A percentile compares a stretch with the other conserved stretches of the same genome.
Conservation (phyloP, 140 eudicot species). For the Erigeron philadelphicus region DNA sequence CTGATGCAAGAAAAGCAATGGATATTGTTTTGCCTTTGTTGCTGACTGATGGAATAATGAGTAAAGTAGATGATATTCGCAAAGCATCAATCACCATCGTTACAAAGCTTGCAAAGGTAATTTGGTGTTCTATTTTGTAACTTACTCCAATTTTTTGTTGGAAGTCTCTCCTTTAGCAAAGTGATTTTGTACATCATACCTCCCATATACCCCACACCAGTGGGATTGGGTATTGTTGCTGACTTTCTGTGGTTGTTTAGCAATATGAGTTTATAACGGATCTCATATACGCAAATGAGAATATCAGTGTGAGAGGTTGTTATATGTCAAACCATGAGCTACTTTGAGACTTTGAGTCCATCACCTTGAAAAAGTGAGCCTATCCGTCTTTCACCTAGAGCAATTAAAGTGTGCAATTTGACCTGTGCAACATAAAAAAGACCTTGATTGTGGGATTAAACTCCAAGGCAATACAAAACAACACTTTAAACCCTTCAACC, state of each 20-base stretch:
- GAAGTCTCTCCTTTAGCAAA: background rate
- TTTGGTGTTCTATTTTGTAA: background rate
- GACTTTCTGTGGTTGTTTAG: background rate
- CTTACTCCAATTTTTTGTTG: background rate
- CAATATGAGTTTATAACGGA: background rate
- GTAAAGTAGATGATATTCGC: conserved; percentile 91
- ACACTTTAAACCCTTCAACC: background rate
- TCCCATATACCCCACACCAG: no score
- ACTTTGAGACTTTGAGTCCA: background rate
- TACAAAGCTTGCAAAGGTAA: conserved; percentile 92
- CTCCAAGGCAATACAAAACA: background rate
- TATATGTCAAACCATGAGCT: background rate
- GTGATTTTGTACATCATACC: no score
- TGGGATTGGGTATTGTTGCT: background rate
- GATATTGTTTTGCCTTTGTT: conserved; percentile 77
- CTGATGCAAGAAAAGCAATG: conserved; percentile 78
- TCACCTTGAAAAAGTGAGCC: background rate
- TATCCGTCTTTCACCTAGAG: background rate
- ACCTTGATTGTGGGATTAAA: background rate
- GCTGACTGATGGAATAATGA: conserved; percentile 92
- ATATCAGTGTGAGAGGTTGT: background rate
- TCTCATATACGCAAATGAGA: background rate
- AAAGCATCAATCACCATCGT: conserved; percentile 83
- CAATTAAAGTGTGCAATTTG: background rate
- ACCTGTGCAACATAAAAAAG: background rate